These are phyloP conservation scores for Colletotrichum musae DNA, from an alignment of 2,329 filamentous ascomycete genomes.

Conservation along the genomic window DNA sequence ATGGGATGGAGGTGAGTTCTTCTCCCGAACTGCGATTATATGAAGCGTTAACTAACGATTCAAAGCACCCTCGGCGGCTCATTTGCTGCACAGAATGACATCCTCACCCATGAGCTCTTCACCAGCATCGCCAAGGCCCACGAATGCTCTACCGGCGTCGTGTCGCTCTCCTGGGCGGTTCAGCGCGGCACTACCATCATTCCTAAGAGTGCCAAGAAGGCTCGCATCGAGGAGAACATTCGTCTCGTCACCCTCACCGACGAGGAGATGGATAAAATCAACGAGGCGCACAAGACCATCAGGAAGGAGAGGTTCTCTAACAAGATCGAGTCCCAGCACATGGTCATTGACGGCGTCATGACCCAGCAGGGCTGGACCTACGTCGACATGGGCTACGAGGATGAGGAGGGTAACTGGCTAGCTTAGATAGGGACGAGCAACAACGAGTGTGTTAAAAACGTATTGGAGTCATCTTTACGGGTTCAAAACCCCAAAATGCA, in stretches of 20 bases:
- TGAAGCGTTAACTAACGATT: background rate
- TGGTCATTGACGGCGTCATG: conserved; percentile 44
- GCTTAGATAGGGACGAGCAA: conserved; percentile 3
- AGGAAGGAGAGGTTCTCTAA: conserved; percentile 43
- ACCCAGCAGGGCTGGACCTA: conserved; percentile 45
- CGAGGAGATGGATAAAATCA: conserved; percentile 47
- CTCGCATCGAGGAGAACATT: conserved; percentile 46
- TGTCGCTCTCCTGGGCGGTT: conserved; percentile 47
- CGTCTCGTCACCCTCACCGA: conserved; percentile 46
- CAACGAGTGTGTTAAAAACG: no score
- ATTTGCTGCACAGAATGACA: conserved; percentile 27
- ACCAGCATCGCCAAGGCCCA: conserved; percentile 45
- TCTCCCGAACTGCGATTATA: no score
- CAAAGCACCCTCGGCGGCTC: conserved; percentile 37
- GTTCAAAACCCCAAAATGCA: no score
- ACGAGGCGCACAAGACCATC: conserved; percentile 45
- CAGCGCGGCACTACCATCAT: conserved; percentile 47
- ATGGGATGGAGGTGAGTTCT: conserved; percentile 47
- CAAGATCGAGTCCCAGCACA: conserved; percentile 35
- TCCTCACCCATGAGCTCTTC: conserved; percentile 45
- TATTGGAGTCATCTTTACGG: no score
- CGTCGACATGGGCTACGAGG: conserved; percentile 48
- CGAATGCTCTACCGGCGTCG: conserved; percentile 44
- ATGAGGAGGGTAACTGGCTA: conserved; percentile 48
- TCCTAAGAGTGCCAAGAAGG: conserved; percentile 44